phyloP scores from a whole-genome alignment of 2,329 filamentous ascomycete species.

The Pseudohalonectria lignicola region DNA sequence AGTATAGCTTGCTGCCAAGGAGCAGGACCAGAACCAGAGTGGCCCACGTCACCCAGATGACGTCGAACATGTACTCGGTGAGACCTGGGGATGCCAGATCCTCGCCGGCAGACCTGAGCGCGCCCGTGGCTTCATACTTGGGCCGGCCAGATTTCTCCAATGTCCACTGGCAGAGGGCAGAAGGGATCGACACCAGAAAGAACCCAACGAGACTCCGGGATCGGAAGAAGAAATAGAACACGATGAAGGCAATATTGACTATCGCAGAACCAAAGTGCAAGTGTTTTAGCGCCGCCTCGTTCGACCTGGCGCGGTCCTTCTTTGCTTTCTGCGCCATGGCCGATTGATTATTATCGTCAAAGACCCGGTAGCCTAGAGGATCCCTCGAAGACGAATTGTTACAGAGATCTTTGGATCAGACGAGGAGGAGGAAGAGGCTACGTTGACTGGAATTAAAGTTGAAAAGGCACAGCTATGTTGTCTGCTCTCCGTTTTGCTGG shows the following conservation, averaged over 20 bases:
- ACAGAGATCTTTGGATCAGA: too few relatives aligned
- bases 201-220: conserved; percentile 59
- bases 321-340: conserved; percentile 54
- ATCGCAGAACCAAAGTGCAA: conserved; percentile 67
- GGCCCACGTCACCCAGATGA: conserved; percentile 88
- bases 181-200: conserved; percentile 59
- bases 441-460: too few relatives aligned
- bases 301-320: conserved; percentile 64
- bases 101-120: conserved; percentile 70
- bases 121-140: conserved; percentile 51
- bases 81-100: conserved; percentile 79
- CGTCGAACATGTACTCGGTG: conserved; percentile 97
- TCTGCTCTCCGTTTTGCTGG: too few relatives aligned
- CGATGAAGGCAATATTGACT: conserved; percentile 65
- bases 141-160: conserved; percentile 81
- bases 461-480: too few relatives aligned
- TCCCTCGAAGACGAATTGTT: background rate
- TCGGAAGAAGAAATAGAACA: conserved; percentile 56
- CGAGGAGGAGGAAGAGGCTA: too few relatives aligned
- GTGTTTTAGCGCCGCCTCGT: conserved; percentile 64
- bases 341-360: too few relatives aligned
- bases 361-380: background rate
- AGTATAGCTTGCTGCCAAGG: conserved; percentile 67
- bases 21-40: conserved; percentile 61
- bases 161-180: conserved; percentile 70